These are phyloP conservation scores for Solanum pimpinellifolium DNA, from an alignment of 257 asterid species.

Conservation along the genomic window DNA sequence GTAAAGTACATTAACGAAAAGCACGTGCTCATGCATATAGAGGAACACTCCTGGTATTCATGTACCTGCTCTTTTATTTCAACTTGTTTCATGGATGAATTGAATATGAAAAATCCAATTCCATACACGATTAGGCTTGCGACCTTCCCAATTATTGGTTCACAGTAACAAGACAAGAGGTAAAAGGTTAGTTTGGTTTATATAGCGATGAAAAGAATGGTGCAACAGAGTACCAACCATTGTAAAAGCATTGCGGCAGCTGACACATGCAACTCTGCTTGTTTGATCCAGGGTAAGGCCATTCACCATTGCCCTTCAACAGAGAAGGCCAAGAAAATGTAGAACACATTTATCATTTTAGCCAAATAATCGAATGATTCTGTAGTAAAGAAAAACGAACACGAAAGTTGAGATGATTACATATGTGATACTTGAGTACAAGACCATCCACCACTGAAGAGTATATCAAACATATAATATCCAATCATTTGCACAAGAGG, in stretches of 20 bases:
- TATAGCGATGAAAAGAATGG: neutral
- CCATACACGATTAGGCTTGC: slow-evolving; percentile 73
- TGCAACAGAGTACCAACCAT: slow-evolving; percentile 39
- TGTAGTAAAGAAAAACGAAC: neutral
- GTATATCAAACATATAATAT: slow-evolving; percentile 1
- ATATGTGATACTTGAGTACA: slow-evolving; percentile 1
- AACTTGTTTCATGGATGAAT: slow-evolving; percentile 18
- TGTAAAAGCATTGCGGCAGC: slow-evolving; percentile 87
- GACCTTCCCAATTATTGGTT: slow-evolving; percentile 25
- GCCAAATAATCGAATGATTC: neutral
- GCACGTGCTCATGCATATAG: neutral
- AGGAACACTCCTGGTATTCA: neutral
- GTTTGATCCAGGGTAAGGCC: slow-evolving; percentile 82
- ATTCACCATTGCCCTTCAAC: slow-evolving; percentile 88
- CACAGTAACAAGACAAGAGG: neutral
- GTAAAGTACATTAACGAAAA: neutral
- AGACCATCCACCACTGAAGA: neutral
- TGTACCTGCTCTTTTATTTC: slow-evolving; percentile 63
- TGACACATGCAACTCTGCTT: slow-evolving; percentile 74
- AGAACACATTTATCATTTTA: neutral
- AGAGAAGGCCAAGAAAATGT: neutral
- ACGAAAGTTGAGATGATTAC: slow-evolving; percentile 17
- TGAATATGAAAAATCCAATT: slow-evolving; percentile 59
- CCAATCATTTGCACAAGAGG: slow-evolving; percentile 18
- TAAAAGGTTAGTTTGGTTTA: neutral